These are phyloP conservation scores for Pseudocercospora macadamiae DNA, from an alignment of 2,329 filamentous ascomycete species.

Conservation along the genomic window DNA sequence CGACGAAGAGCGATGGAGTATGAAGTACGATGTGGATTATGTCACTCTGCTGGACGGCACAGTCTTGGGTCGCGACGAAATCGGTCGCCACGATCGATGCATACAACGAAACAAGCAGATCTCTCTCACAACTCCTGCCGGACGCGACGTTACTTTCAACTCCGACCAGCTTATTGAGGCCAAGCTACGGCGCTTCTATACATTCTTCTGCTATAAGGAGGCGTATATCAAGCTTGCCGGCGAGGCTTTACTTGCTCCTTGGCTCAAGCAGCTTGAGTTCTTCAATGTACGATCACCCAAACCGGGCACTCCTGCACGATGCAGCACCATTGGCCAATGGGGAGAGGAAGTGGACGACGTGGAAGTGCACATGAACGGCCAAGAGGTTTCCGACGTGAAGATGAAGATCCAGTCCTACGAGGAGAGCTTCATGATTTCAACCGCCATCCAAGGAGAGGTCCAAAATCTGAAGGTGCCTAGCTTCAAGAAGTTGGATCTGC, in stretches of 20 bases:
- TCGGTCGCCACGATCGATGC: constrained; percentile 50
- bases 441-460: constrained; percentile 50
- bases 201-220: constrained; percentile 78
- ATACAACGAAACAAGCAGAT: constrained; percentile 44
- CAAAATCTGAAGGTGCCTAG: constrained; percentile 35
- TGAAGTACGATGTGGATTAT: constrained; percentile 58
- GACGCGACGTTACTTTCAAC: constrained; percentile 42
- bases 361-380: constrained; percentile 54
- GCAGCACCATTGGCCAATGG: constrained; percentile 49
- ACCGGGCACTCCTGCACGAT: constrained; percentile 46
- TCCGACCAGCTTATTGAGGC: constrained; percentile 58
- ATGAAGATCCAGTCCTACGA: constrained; percentile 63
- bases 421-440: constrained; percentile 61
- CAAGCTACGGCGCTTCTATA: constrained; percentile 72
- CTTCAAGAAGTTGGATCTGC: constrained; percentile 37
- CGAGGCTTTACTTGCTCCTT: constrained; percentile 72
- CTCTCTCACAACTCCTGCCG: constrained; percentile 40
- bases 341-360: constrained; percentile 52
- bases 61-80: constrained; percentile 41
- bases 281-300: constrained; percentile 62
- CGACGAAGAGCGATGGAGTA: constrained; percentile 61
- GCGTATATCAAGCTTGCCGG: constrained; percentile 83
- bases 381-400: constrained; percentile 54
- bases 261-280: constrained; percentile 73
- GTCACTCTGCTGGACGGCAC: constrained; percentile 52